A percentile compares a stretch with the other conserved stretches of the same genome.
Conservation (phyloP, 768 basidiomycete species). For the Agaricus blazei region DNA sequence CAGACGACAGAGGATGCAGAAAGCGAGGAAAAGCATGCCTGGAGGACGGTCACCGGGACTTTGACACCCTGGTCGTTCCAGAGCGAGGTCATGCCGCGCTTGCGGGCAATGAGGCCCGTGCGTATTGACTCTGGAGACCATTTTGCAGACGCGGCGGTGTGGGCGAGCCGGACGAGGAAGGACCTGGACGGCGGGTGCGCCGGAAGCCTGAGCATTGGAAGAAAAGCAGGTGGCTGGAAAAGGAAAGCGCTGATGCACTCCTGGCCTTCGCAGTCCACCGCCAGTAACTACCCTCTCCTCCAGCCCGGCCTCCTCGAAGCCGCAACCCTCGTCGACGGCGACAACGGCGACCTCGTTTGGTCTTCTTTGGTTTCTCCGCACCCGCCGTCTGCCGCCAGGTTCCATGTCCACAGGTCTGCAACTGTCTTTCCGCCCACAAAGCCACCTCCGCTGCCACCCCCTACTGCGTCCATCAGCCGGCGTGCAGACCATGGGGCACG, state of each 20-base stretch:
- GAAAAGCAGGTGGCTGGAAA: constrained; percentile 7
- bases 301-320: constrained; percentile 53
- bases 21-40: constrained; percentile 47
- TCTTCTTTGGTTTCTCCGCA: constrained; percentile 28
- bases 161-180: constrained; percentile 32
- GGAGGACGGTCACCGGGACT: constrained; percentile 89
- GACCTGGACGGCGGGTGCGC: constrained; percentile 28
- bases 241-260: constrained; percentile 48
- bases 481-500: constrained; percentile 66
- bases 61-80: constrained; percentile 89
- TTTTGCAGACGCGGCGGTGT: constrained; percentile 42
- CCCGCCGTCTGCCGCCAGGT: not conserved
- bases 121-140: constrained; percentile 86
- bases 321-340: constrained; percentile 43
- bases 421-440: constrained; percentile 59
- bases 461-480: constrained; percentile 33
- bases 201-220: constrained; percentile 48
- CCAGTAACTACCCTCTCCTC: constrained; percentile 46
- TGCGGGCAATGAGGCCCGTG: constrained; percentile 90
- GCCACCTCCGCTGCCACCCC: constrained; percentile 23
- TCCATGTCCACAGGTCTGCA: constrained; percentile 16
- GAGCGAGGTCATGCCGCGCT: constrained; percentile 92
- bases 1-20: constrained; percentile 4
- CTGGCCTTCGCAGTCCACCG: constrained; percentile 49
- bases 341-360: constrained; percentile 47